Evolutionary conservation across 2,329 filamentous ascomycete genomes (phyloP).

Genomic region (Sclerotiophoma versabilis): DNA sequence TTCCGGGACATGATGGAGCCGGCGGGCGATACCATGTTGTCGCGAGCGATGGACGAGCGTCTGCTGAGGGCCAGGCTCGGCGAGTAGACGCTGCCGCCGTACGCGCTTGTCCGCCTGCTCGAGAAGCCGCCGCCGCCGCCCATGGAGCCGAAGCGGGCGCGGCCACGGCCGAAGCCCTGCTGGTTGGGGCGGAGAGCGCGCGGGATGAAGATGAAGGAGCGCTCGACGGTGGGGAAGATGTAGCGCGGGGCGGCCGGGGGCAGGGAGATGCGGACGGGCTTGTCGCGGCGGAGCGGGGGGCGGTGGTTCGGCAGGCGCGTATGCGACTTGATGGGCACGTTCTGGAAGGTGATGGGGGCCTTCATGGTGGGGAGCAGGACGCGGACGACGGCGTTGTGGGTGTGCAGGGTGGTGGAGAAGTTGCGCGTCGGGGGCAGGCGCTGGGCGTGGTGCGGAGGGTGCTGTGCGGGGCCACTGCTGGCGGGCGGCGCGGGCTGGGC

Average conservation of each 20-base stretch:
- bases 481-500: constrained; percentile 34
- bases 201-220: constrained; percentile 98
- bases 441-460: constrained; percentile 24
- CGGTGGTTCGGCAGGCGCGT: constrained; percentile 94
- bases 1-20: constrained; percentile 77
- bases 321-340: constrained; percentile 85
- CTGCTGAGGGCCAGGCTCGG: constrained; percentile 89
- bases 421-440: constrained; percentile 43
- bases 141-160: constrained; percentile 73
- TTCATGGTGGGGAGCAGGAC: constrained; percentile 81
- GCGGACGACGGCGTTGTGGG: constrained; percentile 85
- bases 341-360: constrained; percentile 72
- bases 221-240: constrained; percentile 86
- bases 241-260: constrained; percentile 81
- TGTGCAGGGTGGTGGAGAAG: constrained; percentile 82
- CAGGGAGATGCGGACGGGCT: constrained; percentile 91
- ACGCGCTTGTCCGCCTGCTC: constrained; percentile 80
- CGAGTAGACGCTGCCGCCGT: constrained; percentile 80
- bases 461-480: background rate
- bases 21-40: constrained; percentile 78
- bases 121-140: constrained; percentile 71
- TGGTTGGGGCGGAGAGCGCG: constrained; percentile 92
- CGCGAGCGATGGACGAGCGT: constrained; percentile 78
- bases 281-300: constrained; percentile 91
- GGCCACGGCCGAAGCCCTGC: constrained; percentile 71